A percentile compares a stretch with the other conserved stretches of the same genome.
These are phyloP conservation scores for Saposhnikovia divaricata DNA, from an alignment of 129 eudicot genomes.

Conservation along the genomic window DNA sequence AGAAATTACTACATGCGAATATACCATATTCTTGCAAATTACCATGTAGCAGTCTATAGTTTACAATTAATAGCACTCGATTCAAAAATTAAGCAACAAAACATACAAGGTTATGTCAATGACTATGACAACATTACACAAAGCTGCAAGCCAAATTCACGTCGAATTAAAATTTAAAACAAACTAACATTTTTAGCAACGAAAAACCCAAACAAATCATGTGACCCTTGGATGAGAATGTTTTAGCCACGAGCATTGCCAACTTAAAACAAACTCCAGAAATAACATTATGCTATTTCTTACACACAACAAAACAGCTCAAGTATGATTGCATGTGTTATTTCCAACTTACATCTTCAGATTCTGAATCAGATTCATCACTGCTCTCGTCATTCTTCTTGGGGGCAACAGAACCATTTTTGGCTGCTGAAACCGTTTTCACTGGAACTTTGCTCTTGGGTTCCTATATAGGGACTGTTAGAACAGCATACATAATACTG, in stretches of 20 bases:
- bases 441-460: not conserved
- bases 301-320: no score
- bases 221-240: no score
- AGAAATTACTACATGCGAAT: not conserved
- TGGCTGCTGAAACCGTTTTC: constrained; percentile 8
- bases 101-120: no score
- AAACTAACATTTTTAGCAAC: no score
- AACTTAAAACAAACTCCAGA: no score
- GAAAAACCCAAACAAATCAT: no score
- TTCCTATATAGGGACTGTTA: not conserved
- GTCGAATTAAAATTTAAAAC: no score
- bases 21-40: not conserved
- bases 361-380: constrained; percentile 17
- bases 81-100: not conserved
- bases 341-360: not conserved
- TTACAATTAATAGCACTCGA: not conserved
- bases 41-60: not conserved
- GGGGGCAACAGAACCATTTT: constrained; percentile 9
- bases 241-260: no score
- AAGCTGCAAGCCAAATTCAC: no score
- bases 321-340: no score
- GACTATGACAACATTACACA: no score
- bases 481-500: not conserved
- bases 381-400: constrained; percentile 25
- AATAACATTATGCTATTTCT: no score